Percentiles rank a stretch among this genome's conserved stretches.
phyloP scores from a whole-genome alignment of 2,329 filamentous ascomycete genomes.

The Ophiostoma tasmaniense region DNA sequence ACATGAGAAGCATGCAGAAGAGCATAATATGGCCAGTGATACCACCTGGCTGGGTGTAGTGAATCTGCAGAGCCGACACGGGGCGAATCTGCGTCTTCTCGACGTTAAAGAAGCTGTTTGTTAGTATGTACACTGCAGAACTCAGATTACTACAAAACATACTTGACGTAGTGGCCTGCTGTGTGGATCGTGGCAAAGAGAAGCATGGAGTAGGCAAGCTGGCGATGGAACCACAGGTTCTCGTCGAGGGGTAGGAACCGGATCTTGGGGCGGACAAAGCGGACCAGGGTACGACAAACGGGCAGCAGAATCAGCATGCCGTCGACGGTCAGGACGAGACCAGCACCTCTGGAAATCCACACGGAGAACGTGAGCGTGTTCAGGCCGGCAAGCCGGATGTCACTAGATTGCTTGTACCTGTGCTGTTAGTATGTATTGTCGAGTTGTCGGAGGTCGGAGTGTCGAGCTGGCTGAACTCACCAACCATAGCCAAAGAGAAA shows the following conservation, averaged over 20 bases:
- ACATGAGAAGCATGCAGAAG: conserved; percentile 98
- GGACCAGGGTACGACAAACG: conserved; percentile 86
- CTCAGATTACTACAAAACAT: conserved; percentile 42
- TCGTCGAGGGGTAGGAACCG: conserved; percentile 90
- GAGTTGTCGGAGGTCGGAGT: not conserved
- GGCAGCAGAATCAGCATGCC: conserved; percentile 81
- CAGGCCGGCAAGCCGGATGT: conserved; percentile 61
- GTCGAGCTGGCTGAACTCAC: conserved; percentile 37
- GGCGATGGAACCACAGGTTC: conserved; percentile 92
- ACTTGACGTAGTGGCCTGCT: conserved; percentile 87
- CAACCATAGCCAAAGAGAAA: conserved; percentile 78
- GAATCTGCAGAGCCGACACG: conserved; percentile 75
- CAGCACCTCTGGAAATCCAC: conserved; percentile 92
- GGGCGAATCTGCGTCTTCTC: conserved; percentile 76
- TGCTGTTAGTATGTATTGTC: conserved; percentile 21
- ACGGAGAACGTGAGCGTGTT: conserved; percentile 83
- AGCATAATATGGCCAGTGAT: conserved; percentile 97
- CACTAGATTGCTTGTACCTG: conserved; percentile 58
- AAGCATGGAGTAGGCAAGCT: conserved; percentile 82
- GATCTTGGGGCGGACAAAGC: conserved; percentile 76
- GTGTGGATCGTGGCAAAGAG: conserved; percentile 75
- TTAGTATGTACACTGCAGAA: not conserved
- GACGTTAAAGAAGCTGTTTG: conserved; percentile 78
- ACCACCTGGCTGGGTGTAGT: conserved; percentile 81
- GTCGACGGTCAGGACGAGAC: conserved; percentile 76